Evolutionary conservation across 1,139 yeast species (phyloP), one percentile per base, ranked within the genome.

Genomic region (Barnettozyma hawaiiensis): DNA sequence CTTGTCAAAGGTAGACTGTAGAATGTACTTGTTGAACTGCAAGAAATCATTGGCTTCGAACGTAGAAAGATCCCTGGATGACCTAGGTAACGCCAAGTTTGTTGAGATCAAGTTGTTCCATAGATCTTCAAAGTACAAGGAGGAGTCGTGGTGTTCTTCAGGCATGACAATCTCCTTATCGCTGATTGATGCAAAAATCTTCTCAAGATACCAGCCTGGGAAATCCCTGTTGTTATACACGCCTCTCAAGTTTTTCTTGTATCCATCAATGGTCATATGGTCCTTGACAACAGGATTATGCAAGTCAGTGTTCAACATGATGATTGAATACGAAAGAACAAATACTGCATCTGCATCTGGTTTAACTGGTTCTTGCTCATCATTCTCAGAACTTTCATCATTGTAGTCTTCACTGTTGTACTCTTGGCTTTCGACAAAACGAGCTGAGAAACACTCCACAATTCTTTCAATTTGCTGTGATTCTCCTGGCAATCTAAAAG

Each of bases 91-190:
- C 1, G 65, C 64, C 4, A 64, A 60, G 22, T 55, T 79, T 61
- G 69, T 61, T 2, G 87, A 76, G 42, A 90, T 76, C 51, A 87
- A 66, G 49, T 85, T 85, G 55, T 85, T 84, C 99, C 99, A 94
- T 15, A 84, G 80, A 58, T 85, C 92, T 59, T 90, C 97, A 64
- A 90, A 92, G 80, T 96, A 84, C 57, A 85, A 89, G 37, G 80
- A 81, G 3, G 85, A 76, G 26, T 80, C 82, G 57, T 83, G 89
- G 56, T 90, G 97, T 59, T 94, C 99, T 55, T 92, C 98, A 0
- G 98, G 97, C 90, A 94, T 86, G 43, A 94, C 87, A 49, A 92
- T 92, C 63, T 94, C 99, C 41, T 85, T 76, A 43, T 83, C 87
- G 50, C 78, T 75, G 46, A 94, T 90, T 1, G 95, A 84, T 31